Evolutionary conservation across 2,329 filamentous ascomycete species (phyloP), one percentile per base, ranked within the genome.

Genomic region (Aspergillus pseudoglaucus): DNA sequence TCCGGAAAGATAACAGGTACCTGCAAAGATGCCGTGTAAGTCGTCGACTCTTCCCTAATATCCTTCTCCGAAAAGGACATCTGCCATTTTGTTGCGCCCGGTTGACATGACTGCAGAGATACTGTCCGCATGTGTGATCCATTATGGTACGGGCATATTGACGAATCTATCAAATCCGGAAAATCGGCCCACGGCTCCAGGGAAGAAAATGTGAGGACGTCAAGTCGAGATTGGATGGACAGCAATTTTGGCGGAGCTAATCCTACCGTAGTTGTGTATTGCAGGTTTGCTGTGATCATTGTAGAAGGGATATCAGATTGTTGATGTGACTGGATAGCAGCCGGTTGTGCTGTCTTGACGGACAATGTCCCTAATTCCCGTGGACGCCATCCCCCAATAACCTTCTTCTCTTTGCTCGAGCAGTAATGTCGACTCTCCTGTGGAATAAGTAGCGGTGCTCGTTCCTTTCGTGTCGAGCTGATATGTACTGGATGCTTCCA

Each of bases 151-250:
- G 37, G 37, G 22, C 48, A 53, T 2, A 43, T 37, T 15, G 37
- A 42, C 10, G 39, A 17, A 6, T 50, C 42, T 14, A 44, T 46
- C 10, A 44, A 23, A 46, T 51, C 50, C 14, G 55, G 54, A 14
- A 49, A 52, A 14, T 54, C n/a, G 15, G 44, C 17, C 45, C 53
- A 55, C 4, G 52, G 15, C 2, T 51, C 45, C 17, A 48, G 23
- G 20, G 51, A 43, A 14, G 46, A 54, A 41, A 54, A 49, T 2
- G 55, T 58, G 43, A 54, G 8, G 18, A 39, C 10, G 22, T 46
- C 3, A 46, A 51, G 23, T 46, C 45, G 2, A 59, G 44, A 20
- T 30, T 20, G 30, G 15, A 22, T 18, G 4, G n/a, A 39, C 17
- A 22, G 37, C 9, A 39, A 10, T 6, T 39, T 8, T 15, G 52